A percentile compares a stretch with the other conserved stretches of the same genome.
Conservation (phyloP, 73 alveolate genomes). For the Paramecium caudatum region DNA sequence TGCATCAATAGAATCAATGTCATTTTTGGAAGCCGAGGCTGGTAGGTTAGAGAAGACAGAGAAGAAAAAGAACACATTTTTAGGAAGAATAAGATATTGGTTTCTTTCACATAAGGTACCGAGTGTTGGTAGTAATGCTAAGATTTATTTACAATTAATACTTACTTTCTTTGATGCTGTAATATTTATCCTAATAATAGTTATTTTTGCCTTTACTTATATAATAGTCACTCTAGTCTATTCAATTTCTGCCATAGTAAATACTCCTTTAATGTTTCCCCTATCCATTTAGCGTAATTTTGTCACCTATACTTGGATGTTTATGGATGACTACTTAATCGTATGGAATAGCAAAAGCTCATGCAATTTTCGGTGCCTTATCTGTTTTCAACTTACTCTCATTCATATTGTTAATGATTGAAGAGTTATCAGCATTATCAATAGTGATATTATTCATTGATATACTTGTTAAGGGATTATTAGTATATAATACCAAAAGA, state of each 20-base stretch:
- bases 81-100: not conserved
- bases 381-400: not conserved
- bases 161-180: constrained; percentile 32
- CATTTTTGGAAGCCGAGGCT: not conserved
- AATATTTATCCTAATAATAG: not conserved
- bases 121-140: not conserved
- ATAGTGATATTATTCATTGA: not conserved
- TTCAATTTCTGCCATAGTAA: not conserved
- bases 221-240: not conserved
- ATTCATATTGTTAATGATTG: not conserved
- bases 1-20: not conserved
- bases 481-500: constrained; percentile 13
- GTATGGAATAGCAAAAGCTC: constrained; percentile 62
- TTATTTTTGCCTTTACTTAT: constrained; percentile 25
- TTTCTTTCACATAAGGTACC: constrained; percentile 39
- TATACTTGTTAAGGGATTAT: not conserved
- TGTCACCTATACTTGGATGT: constrained; percentile 33
- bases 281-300: not conserved
- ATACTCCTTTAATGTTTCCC: not conserved
- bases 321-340: constrained; percentile 63
- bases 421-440: not conserved
- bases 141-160: not conserved
- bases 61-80: not conserved
- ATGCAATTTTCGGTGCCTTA: constrained; percentile 4
- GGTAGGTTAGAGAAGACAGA: not conserved